A percentile compares a stretch with the other conserved stretches of the same genome.
Evolutionary conservation across 2,329 filamentous ascomycete genomes (phyloP).

Genomic region (Calycina herbarum): DNA sequence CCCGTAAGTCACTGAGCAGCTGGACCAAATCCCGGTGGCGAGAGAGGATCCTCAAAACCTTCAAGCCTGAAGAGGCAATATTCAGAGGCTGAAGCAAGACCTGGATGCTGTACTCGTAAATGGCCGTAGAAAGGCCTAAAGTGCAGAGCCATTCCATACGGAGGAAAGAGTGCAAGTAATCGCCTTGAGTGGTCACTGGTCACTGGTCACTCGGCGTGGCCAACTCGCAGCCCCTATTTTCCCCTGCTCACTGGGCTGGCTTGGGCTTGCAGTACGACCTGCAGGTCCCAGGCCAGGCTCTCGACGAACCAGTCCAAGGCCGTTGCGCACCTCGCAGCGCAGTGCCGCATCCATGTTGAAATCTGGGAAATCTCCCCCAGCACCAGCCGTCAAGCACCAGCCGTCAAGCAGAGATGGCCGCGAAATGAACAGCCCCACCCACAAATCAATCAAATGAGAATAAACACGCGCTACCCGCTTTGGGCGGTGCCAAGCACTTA

Average conservation of each 20-base stretch:
- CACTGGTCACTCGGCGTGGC: neutral
- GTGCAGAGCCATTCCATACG: no score
- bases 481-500: neutral
- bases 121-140: neutral
- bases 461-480: neutral
- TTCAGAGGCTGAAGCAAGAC: neutral
- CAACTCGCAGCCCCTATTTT: neutral
- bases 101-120: neutral
- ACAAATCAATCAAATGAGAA: neutral
- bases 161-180: no score
- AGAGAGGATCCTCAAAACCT: neutral
- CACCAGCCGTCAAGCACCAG: no score
- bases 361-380: neutral
- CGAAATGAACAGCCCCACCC: slow-evolving; percentile 11
- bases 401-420: neutral
- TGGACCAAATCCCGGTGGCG: neutral
- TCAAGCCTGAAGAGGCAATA: neutral
- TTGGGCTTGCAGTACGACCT: neutral
- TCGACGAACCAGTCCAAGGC: neutral
- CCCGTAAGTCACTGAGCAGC: neutral
- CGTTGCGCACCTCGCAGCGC: neutral
- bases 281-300: neutral
- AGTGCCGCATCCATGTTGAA: no score
- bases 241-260: neutral
- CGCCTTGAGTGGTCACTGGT: neutral